Percentiles rank a stretch among this genome's conserved stretches.
Conservation (phyloP, 148 eudicot species). For the Fallopia convolvulus region DNA sequence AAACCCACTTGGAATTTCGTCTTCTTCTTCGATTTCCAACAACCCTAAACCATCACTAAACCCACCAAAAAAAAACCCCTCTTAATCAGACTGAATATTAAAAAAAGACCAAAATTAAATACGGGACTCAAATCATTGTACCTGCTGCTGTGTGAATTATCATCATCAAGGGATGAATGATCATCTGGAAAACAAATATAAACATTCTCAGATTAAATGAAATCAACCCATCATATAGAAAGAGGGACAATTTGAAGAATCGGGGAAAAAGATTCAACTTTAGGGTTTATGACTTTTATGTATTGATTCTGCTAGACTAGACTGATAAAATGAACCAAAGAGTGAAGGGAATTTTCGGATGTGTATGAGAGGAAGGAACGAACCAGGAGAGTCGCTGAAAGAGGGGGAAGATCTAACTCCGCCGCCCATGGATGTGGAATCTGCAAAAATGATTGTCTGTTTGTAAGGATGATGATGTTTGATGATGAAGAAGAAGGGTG, state of each 20-base stretch:
- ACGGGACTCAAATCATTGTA: background rate
- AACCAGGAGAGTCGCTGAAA: background rate
- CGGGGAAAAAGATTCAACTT: background rate
- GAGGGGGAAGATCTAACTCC: background rate
- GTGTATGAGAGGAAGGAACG: background rate
- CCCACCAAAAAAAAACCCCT: background rate
- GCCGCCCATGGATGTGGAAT: background rate
- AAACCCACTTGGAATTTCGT: slow-evolving; percentile 22
- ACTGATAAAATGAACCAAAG: background rate
- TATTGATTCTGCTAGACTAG: background rate
- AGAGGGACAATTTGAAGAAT: too few species aligned
- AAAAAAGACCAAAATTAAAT: background rate
- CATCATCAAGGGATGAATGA: background rate
- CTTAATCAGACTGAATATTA: background rate
- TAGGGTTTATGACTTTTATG: background rate
- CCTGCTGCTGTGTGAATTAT: background rate
- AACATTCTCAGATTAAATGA: background rate
- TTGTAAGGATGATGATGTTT: background rate
- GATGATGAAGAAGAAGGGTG: background rate
- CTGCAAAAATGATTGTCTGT: background rate
- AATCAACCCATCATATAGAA: background rate
- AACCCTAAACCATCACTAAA: slow-evolving; percentile 2
- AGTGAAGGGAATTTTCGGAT: background rate
- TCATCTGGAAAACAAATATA: background rate
- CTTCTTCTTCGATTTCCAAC: background rate